Evolutionary conservation across 352 stramenopile genomes (phyloP).

Genomic region (Pythium chondricola): DNA sequence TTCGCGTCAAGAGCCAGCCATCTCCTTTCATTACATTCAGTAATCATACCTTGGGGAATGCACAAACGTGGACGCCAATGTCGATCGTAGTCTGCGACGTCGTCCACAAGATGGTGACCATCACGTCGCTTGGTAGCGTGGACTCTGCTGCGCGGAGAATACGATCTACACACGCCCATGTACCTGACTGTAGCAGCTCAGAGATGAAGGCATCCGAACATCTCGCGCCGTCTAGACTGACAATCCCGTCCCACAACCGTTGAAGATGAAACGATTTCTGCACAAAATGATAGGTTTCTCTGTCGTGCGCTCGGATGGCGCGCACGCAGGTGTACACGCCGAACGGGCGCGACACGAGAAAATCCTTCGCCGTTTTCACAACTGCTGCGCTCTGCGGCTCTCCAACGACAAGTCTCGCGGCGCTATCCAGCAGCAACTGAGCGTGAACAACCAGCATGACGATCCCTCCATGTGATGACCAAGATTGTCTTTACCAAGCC

Average conservation of each 20-base stretch:
- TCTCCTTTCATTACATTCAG: neutral
- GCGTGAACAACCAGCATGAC: conserved; percentile 11
- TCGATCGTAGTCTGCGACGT: conserved; percentile 43
- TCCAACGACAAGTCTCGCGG: no score
- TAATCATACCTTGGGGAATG: conserved; percentile 34
- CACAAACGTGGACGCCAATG: conserved; percentile 45
- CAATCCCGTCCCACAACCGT: conserved; percentile 29
- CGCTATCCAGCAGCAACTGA: neutral
- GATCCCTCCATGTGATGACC: conserved; percentile 6
- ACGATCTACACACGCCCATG: no score
- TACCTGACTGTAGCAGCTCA: conserved; percentile 8
- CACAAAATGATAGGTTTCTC: conserved; percentile 30
- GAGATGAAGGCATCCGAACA: neutral
- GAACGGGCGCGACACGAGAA: conserved; percentile 34
- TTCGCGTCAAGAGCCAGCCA: no score
- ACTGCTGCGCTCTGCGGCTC: no score
- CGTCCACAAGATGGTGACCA: conserved; percentile 69
- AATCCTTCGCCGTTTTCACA: conserved; percentile 35
- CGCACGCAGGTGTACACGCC: conserved; percentile 68
- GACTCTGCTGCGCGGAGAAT: no score
- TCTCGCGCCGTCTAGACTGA: neutral
- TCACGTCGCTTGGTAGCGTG: no score
- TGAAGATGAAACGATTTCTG: conserved; percentile 56
- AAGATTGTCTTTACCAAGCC: neutral
- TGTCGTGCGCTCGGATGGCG: conserved; percentile 13